Conservation (phyloP, 352 stramenopile genomes). For the Pythium biforme region DNA sequence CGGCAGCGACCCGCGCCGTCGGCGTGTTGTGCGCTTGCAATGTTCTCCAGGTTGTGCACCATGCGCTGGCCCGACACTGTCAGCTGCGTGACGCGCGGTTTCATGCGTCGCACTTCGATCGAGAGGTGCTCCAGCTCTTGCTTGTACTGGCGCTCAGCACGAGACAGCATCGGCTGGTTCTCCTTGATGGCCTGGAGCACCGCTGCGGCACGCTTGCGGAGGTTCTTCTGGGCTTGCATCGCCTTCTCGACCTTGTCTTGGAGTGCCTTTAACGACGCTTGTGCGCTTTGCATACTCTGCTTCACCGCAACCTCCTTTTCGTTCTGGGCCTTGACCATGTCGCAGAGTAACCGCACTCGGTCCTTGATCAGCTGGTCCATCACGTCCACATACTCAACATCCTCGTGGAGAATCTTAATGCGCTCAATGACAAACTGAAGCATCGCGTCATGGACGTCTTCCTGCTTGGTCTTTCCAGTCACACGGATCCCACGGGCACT, state of each 20-base stretch:
- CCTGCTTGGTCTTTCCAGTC: conserved; percentile 55
- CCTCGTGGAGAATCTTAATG: conserved; percentile 73
- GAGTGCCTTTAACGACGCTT: conserved; percentile 40
- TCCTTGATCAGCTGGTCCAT: conserved; percentile 67
- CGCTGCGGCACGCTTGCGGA: conserved; percentile 72
- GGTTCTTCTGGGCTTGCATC: conserved; percentile 65
- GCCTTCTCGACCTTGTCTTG: conserved; percentile 58
- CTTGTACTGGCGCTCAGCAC: conserved; percentile 71
- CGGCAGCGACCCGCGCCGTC: conserved; percentile 13
- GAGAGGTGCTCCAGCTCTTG: conserved; percentile 63
- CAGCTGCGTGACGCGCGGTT: conserved; percentile 68
- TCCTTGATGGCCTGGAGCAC: conserved; percentile 81
- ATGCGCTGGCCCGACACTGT: conserved; percentile 62
- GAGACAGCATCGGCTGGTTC: conserved; percentile 75
- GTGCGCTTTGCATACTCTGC: conserved; percentile 32
- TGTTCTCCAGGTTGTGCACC: conserved; percentile 49
- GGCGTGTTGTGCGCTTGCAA: conserved; percentile 25
- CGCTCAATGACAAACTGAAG: conserved; percentile 75
- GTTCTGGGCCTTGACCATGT: conserved; percentile 54
- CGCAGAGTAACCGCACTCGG: conserved; percentile 51
- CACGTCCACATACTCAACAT: conserved; percentile 75
- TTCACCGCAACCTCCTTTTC: conserved; percentile 46
- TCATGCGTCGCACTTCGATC: conserved; percentile 64
- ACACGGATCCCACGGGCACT: conserved; percentile 60
- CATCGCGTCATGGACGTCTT: conserved; percentile 66